Conservation (phyloP, 139 green algal genomes). For the Tetratostichococcus sp. region DNA sequence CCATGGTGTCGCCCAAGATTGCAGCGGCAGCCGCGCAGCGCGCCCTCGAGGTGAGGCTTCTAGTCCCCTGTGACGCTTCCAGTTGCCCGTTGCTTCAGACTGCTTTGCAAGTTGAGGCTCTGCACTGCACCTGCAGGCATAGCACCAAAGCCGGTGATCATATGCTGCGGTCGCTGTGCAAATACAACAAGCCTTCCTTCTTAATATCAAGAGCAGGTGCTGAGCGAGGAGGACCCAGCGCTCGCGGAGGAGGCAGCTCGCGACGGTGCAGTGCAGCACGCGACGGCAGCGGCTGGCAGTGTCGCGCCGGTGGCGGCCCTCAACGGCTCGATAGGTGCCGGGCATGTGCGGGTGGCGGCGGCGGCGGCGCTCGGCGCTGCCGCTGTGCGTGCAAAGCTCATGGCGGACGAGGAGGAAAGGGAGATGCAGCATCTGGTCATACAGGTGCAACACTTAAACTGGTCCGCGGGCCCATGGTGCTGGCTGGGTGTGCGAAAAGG, state of each 20-base stretch:
- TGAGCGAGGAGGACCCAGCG: slow-evolving; percentile 54
- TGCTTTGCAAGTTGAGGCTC: too few relatives aligned
- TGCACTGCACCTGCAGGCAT: too few relatives aligned
- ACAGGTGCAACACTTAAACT: background rate
- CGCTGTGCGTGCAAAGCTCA: slow-evolving; percentile 56
- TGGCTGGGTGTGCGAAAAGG: too few relatives aligned
- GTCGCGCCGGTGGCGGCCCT: background rate
- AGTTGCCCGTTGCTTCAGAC: too few relatives aligned
- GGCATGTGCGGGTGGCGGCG: slow-evolving; percentile 30
- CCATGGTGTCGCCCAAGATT: slow-evolving; percentile 74
- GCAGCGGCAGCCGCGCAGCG: slow-evolving; percentile 75
- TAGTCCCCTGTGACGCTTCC: too few relatives aligned
- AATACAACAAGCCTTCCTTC: too few relatives aligned
- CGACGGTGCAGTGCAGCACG: background rate
- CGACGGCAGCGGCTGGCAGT: background rate
- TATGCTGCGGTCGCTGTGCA: too few relatives aligned
- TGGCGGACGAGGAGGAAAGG: slow-evolving; percentile 21
- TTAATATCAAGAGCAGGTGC: too few relatives aligned
- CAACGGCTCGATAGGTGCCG: slow-evolving; percentile 1
- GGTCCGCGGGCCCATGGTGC: too few relatives aligned
- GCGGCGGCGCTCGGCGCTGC: slow-evolving; percentile 59
- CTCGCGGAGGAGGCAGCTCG: slow-evolving; percentile 6
- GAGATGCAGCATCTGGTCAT: slow-evolving; percentile 6
- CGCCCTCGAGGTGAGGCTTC: slow-evolving; percentile 56
- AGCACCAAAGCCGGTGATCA: too few relatives aligned